Percentiles rank a stretch among this genome's conserved stretches.
phyloP scores from a whole-genome alignment of 768 basidiomycete species.

The Lactarius sanguifluus region DNA sequence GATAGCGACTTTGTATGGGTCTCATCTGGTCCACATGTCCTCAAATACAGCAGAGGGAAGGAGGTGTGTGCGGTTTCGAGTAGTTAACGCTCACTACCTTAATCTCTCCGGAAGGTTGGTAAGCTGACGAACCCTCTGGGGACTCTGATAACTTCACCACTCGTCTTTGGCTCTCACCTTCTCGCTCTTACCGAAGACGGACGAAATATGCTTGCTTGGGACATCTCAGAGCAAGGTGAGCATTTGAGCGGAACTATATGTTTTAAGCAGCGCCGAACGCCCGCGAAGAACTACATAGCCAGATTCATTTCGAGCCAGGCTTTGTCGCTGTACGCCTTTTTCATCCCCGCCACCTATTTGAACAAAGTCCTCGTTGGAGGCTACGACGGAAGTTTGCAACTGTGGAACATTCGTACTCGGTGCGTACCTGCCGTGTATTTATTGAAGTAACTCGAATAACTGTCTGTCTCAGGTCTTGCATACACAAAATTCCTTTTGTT shows the following conservation, averaged over 20 bases:
- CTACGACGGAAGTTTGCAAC: constrained; percentile 73
- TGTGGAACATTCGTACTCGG: constrained; percentile 94
- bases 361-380: constrained; percentile 92
- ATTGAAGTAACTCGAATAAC: constrained; percentile 5
- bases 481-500: constrained; percentile 70
- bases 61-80: constrained; percentile 50
- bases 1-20: constrained; percentile 88
- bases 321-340: constrained; percentile 86
- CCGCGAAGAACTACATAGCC: constrained; percentile 41
- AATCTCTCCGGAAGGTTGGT: constrained; percentile 45
- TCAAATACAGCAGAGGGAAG: constrained; percentile 87
- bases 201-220: constrained; percentile 74
- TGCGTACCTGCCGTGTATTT: constrained; percentile 39
- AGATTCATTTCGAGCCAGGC: constrained; percentile 74
- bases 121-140: constrained; percentile 66
- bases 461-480: constrained; percentile 57
- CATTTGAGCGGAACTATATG: neutral
- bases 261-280: neutral
- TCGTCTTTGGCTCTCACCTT: constrained; percentile 79
- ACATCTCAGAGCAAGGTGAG: constrained; percentile 58
- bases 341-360: constrained; percentile 93
- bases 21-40: constrained; percentile 61
- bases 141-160: constrained; percentile 57
- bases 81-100: constrained; percentile 7
- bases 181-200: constrained; percentile 82